These are phyloP conservation scores for Patellaria atrata DNA, from an alignment of 495 filamentous ascomycete genomes.

Conservation along the genomic window DNA sequence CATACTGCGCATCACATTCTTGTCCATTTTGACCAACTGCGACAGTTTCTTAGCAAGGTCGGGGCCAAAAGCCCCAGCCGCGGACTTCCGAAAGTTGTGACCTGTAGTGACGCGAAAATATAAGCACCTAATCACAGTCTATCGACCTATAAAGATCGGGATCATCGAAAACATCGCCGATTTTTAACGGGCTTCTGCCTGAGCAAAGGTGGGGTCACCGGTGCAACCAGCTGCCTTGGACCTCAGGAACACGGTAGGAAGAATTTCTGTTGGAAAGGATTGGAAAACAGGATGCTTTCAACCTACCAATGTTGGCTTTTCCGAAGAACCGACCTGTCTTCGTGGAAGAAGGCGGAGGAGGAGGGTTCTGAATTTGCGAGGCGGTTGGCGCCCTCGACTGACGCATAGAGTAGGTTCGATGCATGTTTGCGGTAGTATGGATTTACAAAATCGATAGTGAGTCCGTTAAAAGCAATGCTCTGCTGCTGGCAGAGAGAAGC, in stretches of 20 bases:
- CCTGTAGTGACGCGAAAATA: conserved; percentile 42
- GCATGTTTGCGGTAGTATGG: conserved; percentile 54
- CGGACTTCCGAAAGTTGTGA: conserved; percentile 82
- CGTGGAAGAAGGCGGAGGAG: conserved; percentile 78
- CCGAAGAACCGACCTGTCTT: conserved; percentile 85
- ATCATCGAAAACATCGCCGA: no score
- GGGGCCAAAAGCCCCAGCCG: conserved; percentile 88
- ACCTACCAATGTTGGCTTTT: conserved; percentile 67
- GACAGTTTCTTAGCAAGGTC: conserved; percentile 95
- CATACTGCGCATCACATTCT: conserved; percentile 98
- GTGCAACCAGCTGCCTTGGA: conserved; percentile 49
- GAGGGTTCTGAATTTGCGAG: conserved; percentile 80
- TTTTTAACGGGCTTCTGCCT: conserved; percentile 2
- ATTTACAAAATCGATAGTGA: no score
- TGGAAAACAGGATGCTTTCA: neutral
- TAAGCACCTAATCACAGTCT: no score
- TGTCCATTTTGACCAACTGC: conserved; percentile 99
- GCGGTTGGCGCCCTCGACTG: conserved; percentile 85
- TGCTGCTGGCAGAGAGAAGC: no score
- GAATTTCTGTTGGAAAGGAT: conserved; percentile 1
- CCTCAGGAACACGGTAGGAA: no score
- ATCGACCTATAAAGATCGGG: no score
- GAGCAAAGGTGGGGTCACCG: neutral
- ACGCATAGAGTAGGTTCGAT: conserved; percentile 98
- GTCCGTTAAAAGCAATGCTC: no score